Evolutionary conservation across 208 protist genomes (phyloP), one percentile per base, ranked within the genome.

Genomic region (Crithidia thermophila): DNA sequence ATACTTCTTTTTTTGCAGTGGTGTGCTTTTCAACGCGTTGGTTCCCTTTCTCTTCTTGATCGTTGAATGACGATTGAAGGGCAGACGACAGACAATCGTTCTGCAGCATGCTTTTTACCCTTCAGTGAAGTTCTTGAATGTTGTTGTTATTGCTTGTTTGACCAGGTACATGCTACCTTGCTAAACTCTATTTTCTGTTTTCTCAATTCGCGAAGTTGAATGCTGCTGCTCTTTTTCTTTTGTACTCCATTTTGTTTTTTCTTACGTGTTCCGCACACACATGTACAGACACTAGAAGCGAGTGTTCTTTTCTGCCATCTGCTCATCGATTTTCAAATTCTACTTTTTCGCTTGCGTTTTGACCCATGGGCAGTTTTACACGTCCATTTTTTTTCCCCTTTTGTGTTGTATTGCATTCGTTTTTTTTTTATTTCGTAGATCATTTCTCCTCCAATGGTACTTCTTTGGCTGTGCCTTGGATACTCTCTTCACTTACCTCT

Each of bases 301-400:
- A 8, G 6, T 11, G 9, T 34, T 21, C 7, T 23, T 20, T 25
- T 31, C 8, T 45, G 11, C 47, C 33, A 55, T n/a, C 13, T 67
- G 18, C 57, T 37, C 67, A 11, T 40, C 34, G 30, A 52, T 57
- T 57, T 47, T 56, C 36, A 37, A 37, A 21, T 56, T 45, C n/a
- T 45, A 34, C 39, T 52, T 20, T 33, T 64, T 64, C 11, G 9
- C 23, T 36, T 40, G 37, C 28, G 25, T 0, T 51, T 13, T 28
- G 4, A 14, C 8, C 3, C 36, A 4, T 36, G 25, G 21, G 6
- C 6, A n/a, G 36, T 34, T 47, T 25, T 11, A 52, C 8, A 52
- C n/a, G 28, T 43, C 55, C 55, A 13, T 31, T 7, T 20, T 21
- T n/a, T 14, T 18, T 33, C 25, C 23, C 5, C 23, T 16, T 52